Evolutionary conservation across 1,284 basidiomycete species (phyloP).

Genomic region (Volvariella surrecta): DNA sequence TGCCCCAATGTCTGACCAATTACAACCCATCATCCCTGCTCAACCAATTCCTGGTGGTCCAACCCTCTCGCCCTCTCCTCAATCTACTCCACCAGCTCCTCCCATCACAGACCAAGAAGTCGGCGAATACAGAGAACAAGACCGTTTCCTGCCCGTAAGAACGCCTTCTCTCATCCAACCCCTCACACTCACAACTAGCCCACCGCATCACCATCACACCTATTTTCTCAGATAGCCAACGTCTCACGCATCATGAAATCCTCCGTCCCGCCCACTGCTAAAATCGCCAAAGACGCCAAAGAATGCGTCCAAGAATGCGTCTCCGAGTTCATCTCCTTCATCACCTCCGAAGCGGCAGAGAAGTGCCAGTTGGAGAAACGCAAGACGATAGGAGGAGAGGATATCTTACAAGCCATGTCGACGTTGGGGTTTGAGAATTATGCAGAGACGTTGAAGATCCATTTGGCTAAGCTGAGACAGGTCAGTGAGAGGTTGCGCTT

Average conservation of each 20-base stretch:
- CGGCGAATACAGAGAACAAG: slow-evolving; percentile 87
- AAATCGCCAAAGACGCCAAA: slow-evolving; percentile 95
- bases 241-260: slow-evolving; percentile 94
- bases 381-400: slow-evolving; percentile 79
- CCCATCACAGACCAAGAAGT: slow-evolving; percentile 88
- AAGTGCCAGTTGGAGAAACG: slow-evolving; percentile 81
- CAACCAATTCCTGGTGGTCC: slow-evolving; percentile 37
- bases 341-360: slow-evolving; percentile 86
- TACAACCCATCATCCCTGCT: slow-evolving; percentile 48
- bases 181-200: background rate
- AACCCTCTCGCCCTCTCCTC: slow-evolving; percentile 24
- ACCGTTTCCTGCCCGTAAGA: slow-evolving; percentile 78
- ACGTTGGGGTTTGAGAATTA: slow-evolving; percentile 95
- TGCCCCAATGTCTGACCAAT: slow-evolving; percentile 43
- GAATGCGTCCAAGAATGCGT: slow-evolving; percentile 96
- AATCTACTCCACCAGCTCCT: slow-evolving; percentile 46
- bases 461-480: slow-evolving; percentile 83
- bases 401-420: slow-evolving; percentile 83
- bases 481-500: no score
- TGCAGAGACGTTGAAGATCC: slow-evolving; percentile 82
- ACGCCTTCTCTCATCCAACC: background rate
- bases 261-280: slow-evolving; percentile 83
- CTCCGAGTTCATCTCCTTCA: slow-evolving; percentile 93
- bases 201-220: slow-evolving; percentile 2
- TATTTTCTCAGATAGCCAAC: slow-evolving; percentile 73